Base-by-base conservation (phyloP, 768 basidiomycete species). In the Leccinellum albellum region DNA sequence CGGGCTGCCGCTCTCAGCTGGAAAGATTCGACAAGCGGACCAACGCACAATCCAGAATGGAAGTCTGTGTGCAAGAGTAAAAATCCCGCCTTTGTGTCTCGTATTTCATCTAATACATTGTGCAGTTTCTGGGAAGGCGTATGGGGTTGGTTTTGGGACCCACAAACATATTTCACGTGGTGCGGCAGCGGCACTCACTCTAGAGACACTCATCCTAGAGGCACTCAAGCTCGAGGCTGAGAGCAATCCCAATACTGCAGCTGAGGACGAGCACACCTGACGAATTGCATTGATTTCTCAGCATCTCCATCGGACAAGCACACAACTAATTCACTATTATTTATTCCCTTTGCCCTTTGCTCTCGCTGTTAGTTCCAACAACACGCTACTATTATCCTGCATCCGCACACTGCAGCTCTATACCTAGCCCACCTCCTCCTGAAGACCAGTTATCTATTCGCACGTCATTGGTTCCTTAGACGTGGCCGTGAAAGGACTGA, bases 1-100 rank as follows among this genome's bases (percentile, higher is more conserved):
- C 71, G 72, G 32, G 64, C 75, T 33, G 55, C 78, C 17, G 64
- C 79, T 28, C 75, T 88, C 28, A 83, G 78, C 62, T 89, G 85
- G 84, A 64, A 74, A 21, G 82, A 86, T 47, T 74, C 72, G 0
- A 66, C 62, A 6, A 68, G 68, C 10, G 85, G 84, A 0, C 74
- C 75, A 0, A 70, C 69, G 13, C 76, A 84, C 53, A 70, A 68
- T 3, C 80, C 78, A 6, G 64, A 68, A 37, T 88, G 86, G 86
- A 85, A 75, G 2, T 78, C 74, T 3, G 61, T 78, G 6, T 88
- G 86, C 69, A 86, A 83, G 76, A 79, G 87, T 85, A 49, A 58
- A 63, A 56, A 60, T 62, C 66, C 50, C 32, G 24, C 7, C 40
- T 49, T 47, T 37, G n/a, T 53, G 61, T 49, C 60, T 13, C 54